Base-by-base conservation (phyloP, 352 stramenopile genomes). In the Phytophthora sp. region DNA sequence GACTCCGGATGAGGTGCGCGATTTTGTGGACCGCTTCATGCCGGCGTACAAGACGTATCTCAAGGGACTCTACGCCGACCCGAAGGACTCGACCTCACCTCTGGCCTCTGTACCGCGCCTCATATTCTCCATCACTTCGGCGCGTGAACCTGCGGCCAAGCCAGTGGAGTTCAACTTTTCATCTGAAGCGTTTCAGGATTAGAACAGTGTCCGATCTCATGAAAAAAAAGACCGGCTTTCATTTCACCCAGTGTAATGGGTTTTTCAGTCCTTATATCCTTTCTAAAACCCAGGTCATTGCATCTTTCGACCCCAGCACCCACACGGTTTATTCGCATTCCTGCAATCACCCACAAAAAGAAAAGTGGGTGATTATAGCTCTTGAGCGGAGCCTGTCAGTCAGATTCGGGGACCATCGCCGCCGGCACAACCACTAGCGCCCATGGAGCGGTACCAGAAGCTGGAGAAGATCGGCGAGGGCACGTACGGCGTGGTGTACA, bases 401-500 rank as follows among this genome's bases (percentile, higher is more conserved):
- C 44, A 62, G 34, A 58, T 55, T 58, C 26, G 13, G 17, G 30
- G 9, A 37, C 42, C 44, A 58, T 39, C 31, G 31, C 32, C 41
- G 61, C 41, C 34, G 23, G 49, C 53, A 38, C 26, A 37, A 10
- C 21, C 49, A 62, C 31, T 13, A 48, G 55, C 55, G 24, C 21
- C 41, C 39, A 95, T 97, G 89, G 87, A 97, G 74, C 84, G 87
- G 46, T 99, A 99, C 74, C 82, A 98, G 72, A 97, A 97, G 73
- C 79, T 98, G 17, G 96, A 99, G 79, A 98, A 99, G 74, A 96
- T 99, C 63, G 97, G 97, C 32, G 95, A 99, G 67, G 97, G 97
- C 49, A 99, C 97, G 17, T 99, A 99, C 70, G 98, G 98, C 27
- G 89, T 99, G 17, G 98, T 99, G 23, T 99, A 99, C 91, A 99